A percentile compares a stretch with the other conserved stretches of the same genome.
phyloP scores from a whole-genome alignment of 805 yeast genomes.

The Peterozyma toletana region DNA sequence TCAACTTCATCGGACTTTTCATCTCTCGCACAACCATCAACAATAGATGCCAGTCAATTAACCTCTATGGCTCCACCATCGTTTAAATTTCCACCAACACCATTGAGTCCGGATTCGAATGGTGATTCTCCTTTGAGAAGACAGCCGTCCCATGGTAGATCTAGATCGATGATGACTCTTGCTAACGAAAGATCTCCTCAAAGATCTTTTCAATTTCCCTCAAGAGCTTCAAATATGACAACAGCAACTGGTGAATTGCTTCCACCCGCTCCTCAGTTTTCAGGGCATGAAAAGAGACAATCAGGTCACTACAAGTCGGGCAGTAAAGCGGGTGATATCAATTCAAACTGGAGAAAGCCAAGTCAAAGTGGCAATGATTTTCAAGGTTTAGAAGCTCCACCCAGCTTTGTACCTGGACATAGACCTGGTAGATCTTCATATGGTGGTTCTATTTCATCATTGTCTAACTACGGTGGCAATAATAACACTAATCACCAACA shows the following conservation, averaged over 20 bases:
- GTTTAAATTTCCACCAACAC: slow-evolving; percentile 52
- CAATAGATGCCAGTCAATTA: neutral
- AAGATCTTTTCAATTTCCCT: slow-evolving; percentile 60
- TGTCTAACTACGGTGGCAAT: slow-evolving; percentile 26
- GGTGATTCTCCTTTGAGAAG: slow-evolving; percentile 5
- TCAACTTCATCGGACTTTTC: slow-evolving; percentile 9
- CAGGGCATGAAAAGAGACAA: slow-evolving; percentile 34
- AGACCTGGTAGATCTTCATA: slow-evolving; percentile 61
- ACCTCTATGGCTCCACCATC: slow-evolving; percentile 22
- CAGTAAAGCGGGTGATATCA: slow-evolving; percentile 37
- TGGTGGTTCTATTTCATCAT: slow-evolving; percentile 55
- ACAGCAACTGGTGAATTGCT: slow-evolving; percentile 19
- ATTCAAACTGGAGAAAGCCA: slow-evolving; percentile 62
- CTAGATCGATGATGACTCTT: slow-evolving; percentile 18
- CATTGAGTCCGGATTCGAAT: slow-evolving; percentile 24
- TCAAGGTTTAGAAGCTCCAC: slow-evolving; percentile 3
- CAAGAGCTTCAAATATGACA: slow-evolving; percentile 20
- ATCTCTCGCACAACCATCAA: slow-evolving; percentile 7
- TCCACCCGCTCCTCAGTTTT: slow-evolving; percentile 49
- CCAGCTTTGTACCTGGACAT: slow-evolving; percentile 70
- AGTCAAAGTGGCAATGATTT: slow-evolving; percentile 24
- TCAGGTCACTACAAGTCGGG: slow-evolving; percentile 31
- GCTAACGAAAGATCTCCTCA: slow-evolving; percentile 32
- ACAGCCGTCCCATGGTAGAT: slow-evolving; percentile 23
- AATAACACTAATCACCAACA: neutral